phyloP scores from a whole-genome alignment of 495 filamentous ascomycete species.

The Neurospora sp. region DNA sequence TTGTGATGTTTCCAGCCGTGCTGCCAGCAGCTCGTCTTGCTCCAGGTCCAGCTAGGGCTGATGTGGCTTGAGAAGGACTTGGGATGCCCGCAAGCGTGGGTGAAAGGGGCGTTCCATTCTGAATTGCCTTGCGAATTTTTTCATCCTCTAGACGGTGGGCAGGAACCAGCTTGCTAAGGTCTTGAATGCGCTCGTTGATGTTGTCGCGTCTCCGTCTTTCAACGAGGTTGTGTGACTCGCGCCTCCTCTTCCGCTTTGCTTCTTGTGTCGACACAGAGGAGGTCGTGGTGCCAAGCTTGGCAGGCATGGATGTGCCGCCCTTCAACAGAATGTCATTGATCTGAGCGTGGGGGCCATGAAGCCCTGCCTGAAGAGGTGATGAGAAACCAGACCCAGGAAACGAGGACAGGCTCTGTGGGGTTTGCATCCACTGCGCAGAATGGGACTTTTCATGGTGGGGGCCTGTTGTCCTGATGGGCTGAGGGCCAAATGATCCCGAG shows the following conservation, averaged over 20 bases:
- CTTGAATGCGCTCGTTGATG: constrained; percentile 97
- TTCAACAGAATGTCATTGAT: constrained; percentile 44
- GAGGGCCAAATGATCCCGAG: constrained; percentile 48
- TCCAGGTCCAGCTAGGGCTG: constrained; percentile 72
- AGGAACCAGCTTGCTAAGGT: constrained; percentile 86
- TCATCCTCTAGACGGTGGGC: constrained; percentile 91
- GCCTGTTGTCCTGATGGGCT: constrained; percentile 59
- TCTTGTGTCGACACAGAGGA: constrained; percentile 64
- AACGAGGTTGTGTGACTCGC: constrained; percentile 93
- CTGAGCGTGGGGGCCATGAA: constrained; percentile 29
- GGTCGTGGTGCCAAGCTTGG: constrained; percentile 36
- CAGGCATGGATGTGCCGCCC: constrained; percentile 44
- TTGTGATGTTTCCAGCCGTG: constrained; percentile 74
- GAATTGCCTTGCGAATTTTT: constrained; percentile 87
- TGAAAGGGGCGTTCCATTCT: constrained; percentile 80
- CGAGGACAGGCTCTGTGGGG: constrained; percentile 66
- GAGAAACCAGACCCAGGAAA: constrained; percentile 75
- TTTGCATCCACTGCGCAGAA: constrained; percentile 68
- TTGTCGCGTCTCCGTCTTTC: constrained; percentile 92
- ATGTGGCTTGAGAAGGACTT: constrained; percentile 69
- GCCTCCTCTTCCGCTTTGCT: constrained; percentile 77
- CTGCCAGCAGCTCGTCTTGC: constrained; percentile 62
- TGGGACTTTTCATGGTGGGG: constrained; percentile 71
- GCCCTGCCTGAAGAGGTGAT: constrained; percentile 46
- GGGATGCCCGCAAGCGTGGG: constrained; percentile 55